Conservation (phyloP, 2,329 filamentous ascomycete genomes). For the Massarina eburnea region DNA sequence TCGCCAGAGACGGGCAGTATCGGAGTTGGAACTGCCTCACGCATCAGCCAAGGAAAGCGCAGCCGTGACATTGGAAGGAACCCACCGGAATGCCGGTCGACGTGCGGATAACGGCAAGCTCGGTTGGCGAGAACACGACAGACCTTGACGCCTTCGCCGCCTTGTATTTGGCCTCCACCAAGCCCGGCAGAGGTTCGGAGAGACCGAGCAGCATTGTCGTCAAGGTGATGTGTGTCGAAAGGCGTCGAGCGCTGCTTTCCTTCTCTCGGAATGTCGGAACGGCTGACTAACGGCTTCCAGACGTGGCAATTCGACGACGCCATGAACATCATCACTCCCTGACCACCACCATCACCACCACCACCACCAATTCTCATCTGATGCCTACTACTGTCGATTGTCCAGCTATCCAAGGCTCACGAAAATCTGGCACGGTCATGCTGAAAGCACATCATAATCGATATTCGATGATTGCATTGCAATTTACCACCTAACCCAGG, state of each 20-base stretch:
- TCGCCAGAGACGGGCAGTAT: constrained; percentile 68
- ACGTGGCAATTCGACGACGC: not conserved
- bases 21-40: constrained; percentile 68
- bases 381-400: not conserved
- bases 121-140: constrained; percentile 44
- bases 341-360: not conserved
- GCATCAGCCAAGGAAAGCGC: constrained; percentile 15
- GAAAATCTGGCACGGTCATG: too few species aligned
- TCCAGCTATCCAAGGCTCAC: not conserved
- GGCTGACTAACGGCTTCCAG: not conserved
- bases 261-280: not conserved
- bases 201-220: constrained; percentile 34
- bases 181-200: constrained; percentile 35
- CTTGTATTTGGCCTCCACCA: constrained; percentile 43
- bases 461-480: too few species aligned
- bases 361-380: not conserved
- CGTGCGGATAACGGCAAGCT: constrained; percentile 42
- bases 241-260: not conserved
- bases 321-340: not conserved
- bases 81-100: constrained; percentile 41
- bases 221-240: not conserved
- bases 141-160: constrained; percentile 37
- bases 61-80: constrained; percentile 1
- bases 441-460: too few species aligned
- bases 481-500: not conserved